These are phyloP conservation scores for Ilex paraguariensis DNA, from an alignment of 305 asterid species.

Conservation along the genomic window DNA sequence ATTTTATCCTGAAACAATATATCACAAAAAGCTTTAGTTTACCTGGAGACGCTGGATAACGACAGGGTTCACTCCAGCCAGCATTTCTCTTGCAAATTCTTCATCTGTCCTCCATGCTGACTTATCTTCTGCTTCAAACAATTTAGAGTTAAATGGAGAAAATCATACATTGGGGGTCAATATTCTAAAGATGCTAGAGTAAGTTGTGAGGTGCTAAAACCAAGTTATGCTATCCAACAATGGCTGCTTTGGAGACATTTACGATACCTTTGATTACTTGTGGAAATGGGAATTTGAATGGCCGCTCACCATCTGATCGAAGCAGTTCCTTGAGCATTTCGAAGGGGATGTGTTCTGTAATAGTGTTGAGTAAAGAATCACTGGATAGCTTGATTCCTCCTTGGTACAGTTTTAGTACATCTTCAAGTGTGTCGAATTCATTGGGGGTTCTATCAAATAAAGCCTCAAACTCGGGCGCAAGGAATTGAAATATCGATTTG, in stretches of 20 bases:
- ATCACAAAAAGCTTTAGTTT: slow-evolving; percentile 12
- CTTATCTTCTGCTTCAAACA: slow-evolving; percentile 47
- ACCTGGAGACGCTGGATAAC: slow-evolving; percentile 64
- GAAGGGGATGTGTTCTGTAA: slow-evolving; percentile 40
- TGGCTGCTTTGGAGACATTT: neutral
- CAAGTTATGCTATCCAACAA: no score
- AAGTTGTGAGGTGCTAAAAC: no score
- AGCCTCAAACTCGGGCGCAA: slow-evolving; percentile 55
- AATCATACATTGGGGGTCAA: neutral
- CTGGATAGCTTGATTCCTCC: slow-evolving; percentile 38
- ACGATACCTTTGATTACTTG: slow-evolving; percentile 63
- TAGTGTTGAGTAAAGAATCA: slow-evolving; percentile 30
- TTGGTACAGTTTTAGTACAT: slow-evolving; percentile 53
- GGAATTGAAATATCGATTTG: slow-evolving; percentile 56
- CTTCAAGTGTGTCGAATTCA: slow-evolving; percentile 69
- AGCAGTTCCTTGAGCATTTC: slow-evolving; percentile 60
- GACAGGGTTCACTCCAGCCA: slow-evolving; percentile 27
- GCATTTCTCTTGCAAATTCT: slow-evolving; percentile 77
- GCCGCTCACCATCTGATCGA: slow-evolving; percentile 54
- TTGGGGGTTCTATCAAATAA: slow-evolving; percentile 43
- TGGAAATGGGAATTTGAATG: slow-evolving; percentile 64
- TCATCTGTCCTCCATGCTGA: slow-evolving; percentile 86
- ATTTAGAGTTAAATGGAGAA: neutral
- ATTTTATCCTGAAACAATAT: neutral
- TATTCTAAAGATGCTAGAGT: neutral